phyloP scores from a whole-genome alignment of 192 early-diverging fungal species.

The Coemansia javaensis region DNA sequence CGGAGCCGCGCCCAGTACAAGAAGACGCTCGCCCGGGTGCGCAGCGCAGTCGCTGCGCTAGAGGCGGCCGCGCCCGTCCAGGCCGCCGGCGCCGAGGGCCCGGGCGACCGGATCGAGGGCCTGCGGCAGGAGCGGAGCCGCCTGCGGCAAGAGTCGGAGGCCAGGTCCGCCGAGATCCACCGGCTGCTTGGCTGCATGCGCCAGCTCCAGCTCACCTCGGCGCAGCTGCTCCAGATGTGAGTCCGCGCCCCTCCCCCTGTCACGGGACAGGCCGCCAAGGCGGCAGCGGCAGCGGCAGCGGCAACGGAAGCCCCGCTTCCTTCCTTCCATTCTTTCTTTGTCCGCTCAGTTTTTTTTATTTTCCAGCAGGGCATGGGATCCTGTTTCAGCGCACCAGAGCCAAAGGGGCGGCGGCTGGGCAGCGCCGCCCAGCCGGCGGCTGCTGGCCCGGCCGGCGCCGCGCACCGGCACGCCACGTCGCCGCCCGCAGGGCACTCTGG shows the following conservation, averaged over 20 bases:
- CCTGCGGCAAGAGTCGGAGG: slow-evolving; percentile 22
- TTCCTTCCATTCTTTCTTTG: slow-evolving; percentile 5
- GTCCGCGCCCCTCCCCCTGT: too few species aligned
- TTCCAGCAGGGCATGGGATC: slow-evolving; percentile 8
- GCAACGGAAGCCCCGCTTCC: too few species aligned
- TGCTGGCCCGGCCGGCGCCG: neutral
- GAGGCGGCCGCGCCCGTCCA: neutral
- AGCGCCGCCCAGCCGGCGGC: neutral
- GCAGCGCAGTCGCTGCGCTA: slow-evolving; percentile 2
- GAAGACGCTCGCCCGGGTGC: slow-evolving; percentile 16
- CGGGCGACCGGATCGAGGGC: neutral
- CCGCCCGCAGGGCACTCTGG: too few species aligned
- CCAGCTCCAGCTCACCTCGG: slow-evolving; percentile 39
- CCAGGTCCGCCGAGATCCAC: slow-evolving; percentile 27
- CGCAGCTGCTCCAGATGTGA: slow-evolving; percentile 41
- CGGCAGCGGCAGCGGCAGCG: too few species aligned
- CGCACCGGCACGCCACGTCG: neutral
- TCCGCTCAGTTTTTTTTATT: neutral
- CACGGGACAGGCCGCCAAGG: too few species aligned
- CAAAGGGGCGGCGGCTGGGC: slow-evolving; percentile 2
- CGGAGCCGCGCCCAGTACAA: slow-evolving; percentile 25
- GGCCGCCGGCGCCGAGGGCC: neutral
- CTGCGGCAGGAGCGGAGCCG: slow-evolving; percentile 20
- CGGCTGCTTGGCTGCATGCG: slow-evolving; percentile 33
- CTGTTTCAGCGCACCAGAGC: slow-evolving; percentile 9